Base-by-base conservation (phyloP, 805 yeast genomes). In the Osmozyma mogii region DNA sequence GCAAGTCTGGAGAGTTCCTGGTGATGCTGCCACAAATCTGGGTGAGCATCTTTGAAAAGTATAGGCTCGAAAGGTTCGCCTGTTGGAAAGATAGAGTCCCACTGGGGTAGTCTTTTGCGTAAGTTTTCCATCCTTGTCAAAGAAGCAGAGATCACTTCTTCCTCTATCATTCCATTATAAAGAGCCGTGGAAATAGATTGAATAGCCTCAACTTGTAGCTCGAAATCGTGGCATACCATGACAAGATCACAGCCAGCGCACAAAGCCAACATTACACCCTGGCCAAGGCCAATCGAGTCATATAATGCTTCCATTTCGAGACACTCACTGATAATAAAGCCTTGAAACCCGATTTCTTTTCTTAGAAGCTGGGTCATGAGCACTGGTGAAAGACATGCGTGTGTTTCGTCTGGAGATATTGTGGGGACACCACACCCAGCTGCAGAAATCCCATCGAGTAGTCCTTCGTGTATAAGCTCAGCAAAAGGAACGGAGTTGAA, bases 401-500 rank as follows among this genome's bases (percentile, higher is more conserved):
- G 79, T 21, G 71, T 65, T 41, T 76, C 82, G 38, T 71, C 72
- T 8, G 74, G 74, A 15, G 75, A 61, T 10, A 75, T 64, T 22
- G 69, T 65, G 0, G 83, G 82, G 9, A 75, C 72, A 2, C 78
- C 80, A 38, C 79, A 74, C 10, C 81, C 80, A 10, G 79, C 77
- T 3, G 75, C 78, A 48, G 68, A 58, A 11, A 75, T 54, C 1
- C 78, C 72, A 47, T 75, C 81, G 26, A 75, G 49, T 6, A 65
- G 36, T 17, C 54, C 60, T 18, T 56, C 61, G 24, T 65, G 58
- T 23, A 70, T 63, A 27, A 72, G 51, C 32, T 60, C 56, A 9
- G 61, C 61, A 42, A 72, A 75, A 4, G 81, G 80, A 9, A 68
- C 52, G 31, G 65, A 52, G 40, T 71, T 68, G 43, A 65, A 66